Conservation (phyloP, 768 basidiomycete genomes). For the Hebeloma cylindrosporum region DNA sequence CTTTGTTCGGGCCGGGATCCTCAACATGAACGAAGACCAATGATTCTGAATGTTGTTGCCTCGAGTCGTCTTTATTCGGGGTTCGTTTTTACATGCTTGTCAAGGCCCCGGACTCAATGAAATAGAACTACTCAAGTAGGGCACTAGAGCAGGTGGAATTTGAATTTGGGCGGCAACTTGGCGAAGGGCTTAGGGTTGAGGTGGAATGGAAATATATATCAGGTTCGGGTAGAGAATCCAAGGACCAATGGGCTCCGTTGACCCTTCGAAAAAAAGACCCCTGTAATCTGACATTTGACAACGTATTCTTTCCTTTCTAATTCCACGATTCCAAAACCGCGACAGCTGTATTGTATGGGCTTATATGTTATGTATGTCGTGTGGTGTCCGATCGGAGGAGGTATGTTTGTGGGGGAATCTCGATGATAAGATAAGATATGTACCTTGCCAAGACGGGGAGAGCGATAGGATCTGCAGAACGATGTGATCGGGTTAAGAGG, state of each 20-base stretch:
- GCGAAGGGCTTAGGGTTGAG: slow-evolving; percentile 4
- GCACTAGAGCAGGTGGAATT: slow-evolving; percentile 3
- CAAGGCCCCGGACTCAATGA: background rate
- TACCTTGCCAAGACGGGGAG: background rate
- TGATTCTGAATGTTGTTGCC: no score
- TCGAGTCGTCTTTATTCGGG: no score
- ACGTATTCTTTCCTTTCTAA: background rate
- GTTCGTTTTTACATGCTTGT: no score
- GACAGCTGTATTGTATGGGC: no score
- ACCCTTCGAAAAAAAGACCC: slow-evolving; percentile 13
- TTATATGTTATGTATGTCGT: no score
- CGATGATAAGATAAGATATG: background rate
- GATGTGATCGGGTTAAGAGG: background rate
- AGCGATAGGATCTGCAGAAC: background rate
- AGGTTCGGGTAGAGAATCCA: slow-evolving; percentile 12
- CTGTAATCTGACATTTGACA: slow-evolving; percentile 3
- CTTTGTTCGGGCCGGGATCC: slow-evolving; percentile 17
- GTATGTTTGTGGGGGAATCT: no score
- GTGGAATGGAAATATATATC: slow-evolving; percentile 5
- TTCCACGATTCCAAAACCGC: background rate
- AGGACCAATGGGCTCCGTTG: slow-evolving; percentile 8
- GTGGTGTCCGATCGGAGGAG: no score
- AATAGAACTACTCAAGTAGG: slow-evolving; percentile 1
- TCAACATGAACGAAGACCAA: background rate
- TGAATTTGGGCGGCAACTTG: slow-evolving; percentile 5